Evolutionary conservation across 2,329 filamentous ascomycete genomes (phyloP).

Genomic region (Zopfia rhizophila): DNA sequence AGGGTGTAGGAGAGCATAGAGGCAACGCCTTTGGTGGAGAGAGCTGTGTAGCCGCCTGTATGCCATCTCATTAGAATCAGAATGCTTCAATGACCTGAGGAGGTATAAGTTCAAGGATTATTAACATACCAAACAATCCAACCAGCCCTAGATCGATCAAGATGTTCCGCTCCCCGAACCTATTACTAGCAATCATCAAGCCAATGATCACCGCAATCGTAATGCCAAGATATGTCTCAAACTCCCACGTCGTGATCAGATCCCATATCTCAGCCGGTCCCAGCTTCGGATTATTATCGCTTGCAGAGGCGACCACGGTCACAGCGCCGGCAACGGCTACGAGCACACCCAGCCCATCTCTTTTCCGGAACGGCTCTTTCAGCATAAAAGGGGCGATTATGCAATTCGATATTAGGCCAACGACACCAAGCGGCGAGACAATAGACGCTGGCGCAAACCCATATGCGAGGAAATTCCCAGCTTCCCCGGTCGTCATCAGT

Average conservation of each 20-base stretch:
- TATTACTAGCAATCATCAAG: constrained; percentile 84
- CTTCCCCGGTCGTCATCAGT: constrained; percentile 91
- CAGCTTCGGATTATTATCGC: constrained; percentile 87
- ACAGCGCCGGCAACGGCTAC: constrained; percentile 89
- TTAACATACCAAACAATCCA: constrained; percentile 80
- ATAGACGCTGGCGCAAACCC: constrained; percentile 98
- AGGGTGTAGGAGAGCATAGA: constrained; percentile 93
- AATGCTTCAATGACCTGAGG: constrained; percentile 1
- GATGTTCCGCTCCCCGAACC: constrained; percentile 86
- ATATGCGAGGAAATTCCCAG: constrained; percentile 96
- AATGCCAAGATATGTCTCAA: constrained; percentile 87
- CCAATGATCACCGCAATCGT: constrained; percentile 77
- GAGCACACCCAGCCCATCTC: constrained; percentile 88
- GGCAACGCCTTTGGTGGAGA: constrained; percentile 95
- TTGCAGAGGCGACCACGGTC: constrained; percentile 91
- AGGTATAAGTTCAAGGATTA: constrained; percentile 17
- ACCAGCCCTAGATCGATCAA: constrained; percentile 94
- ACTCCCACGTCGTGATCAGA: constrained; percentile 86
- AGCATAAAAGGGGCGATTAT: constrained; percentile 95
- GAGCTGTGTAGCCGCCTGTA: constrained; percentile 89
- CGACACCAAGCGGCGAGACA: constrained; percentile 95
- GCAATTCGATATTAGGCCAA: constrained; percentile 95
- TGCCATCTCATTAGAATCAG: constrained; percentile 30
- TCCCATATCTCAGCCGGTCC: constrained; percentile 90
- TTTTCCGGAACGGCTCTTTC: constrained; percentile 85